phyloP scores from a whole-genome alignment of 2,329 filamentous ascomycete species.

The Tolypocladium amazonense region DNA sequence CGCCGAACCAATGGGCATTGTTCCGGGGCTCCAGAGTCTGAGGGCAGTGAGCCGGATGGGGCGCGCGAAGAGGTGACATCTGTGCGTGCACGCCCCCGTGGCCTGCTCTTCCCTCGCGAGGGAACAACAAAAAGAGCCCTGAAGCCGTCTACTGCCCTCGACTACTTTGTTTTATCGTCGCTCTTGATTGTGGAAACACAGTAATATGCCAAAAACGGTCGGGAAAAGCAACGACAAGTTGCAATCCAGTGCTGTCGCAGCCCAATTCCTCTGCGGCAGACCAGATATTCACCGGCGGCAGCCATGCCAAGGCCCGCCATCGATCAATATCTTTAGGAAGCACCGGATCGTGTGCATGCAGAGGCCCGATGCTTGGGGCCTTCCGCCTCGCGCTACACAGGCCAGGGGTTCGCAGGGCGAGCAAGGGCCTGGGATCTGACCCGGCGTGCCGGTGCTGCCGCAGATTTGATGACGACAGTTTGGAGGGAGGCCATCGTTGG shows the following conservation, averaged over 20 bases:
- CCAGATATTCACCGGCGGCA: neutral
- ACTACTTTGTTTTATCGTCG: neutral
- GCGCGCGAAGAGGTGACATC: slow-evolving; percentile 1
- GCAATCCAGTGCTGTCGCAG: neutral
- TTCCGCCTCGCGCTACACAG: neutral
- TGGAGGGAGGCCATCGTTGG: neutral
- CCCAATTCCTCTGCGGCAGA: neutral
- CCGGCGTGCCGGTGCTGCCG: neutral
- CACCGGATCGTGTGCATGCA: neutral
- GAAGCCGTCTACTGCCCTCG: neutral
- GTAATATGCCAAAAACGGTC: neutral
- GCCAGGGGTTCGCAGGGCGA: neutral
- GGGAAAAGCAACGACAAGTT: neutral
- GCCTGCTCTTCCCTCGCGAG: neutral
- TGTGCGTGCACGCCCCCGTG: neutral
- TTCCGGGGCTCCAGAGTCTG: neutral
- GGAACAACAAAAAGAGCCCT: neutral
- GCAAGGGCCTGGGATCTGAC: neutral
- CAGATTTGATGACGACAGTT: neutral
- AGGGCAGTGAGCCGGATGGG: neutral
- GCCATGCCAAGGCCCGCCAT: neutral
- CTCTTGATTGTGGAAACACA: neutral
- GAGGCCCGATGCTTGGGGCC: neutral
- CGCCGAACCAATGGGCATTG: neutral
- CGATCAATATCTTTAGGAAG: neutral